phyloP scores from a whole-genome alignment of 768 basidiomycete genomes.

The Wakefieldia striispora region DNA sequence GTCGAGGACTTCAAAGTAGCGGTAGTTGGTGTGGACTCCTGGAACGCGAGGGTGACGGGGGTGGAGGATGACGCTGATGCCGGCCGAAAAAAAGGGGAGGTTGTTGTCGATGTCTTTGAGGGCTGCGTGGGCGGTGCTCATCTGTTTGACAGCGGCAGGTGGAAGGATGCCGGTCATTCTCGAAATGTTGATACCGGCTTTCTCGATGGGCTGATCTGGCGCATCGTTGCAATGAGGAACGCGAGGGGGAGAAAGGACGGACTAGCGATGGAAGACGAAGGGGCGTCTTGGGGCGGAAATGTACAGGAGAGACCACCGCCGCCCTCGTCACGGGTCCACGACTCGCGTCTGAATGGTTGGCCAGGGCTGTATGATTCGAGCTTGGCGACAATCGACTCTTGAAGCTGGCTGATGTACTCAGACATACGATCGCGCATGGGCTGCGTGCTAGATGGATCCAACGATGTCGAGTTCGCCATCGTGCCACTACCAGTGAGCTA shows the following conservation, averaged over 20 bases:
- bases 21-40: constrained; percentile 24
- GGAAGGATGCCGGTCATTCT: constrained; percentile 18
- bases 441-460: background rate
- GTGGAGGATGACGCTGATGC: constrained; percentile 24
- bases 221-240: background rate
- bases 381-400: constrained; percentile 19
- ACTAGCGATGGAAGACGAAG: background rate
- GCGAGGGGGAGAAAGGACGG: background rate
- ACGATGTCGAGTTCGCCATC: background rate
- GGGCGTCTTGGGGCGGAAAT: constrained; percentile 4
- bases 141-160: constrained; percentile 19
- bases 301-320: constrained; percentile 21
- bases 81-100: constrained; percentile 15
- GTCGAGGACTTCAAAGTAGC: constrained; percentile 26
- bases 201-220: constrained; percentile 21
- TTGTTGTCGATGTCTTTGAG: constrained; percentile 12
- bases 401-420: constrained; percentile 13
- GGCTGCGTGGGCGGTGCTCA: constrained; percentile 19
- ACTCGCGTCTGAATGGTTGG: constrained; percentile 14
- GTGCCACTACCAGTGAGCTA: too few species aligned
- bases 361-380: constrained; percentile 16
- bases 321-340: constrained; percentile 18
- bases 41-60: constrained; percentile 22
- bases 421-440: constrained; percentile 15
- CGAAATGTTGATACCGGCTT: constrained; percentile 20